Conservation (phyloP, 208 protist genomes). For the Trypanosoma grayi region DNA sequence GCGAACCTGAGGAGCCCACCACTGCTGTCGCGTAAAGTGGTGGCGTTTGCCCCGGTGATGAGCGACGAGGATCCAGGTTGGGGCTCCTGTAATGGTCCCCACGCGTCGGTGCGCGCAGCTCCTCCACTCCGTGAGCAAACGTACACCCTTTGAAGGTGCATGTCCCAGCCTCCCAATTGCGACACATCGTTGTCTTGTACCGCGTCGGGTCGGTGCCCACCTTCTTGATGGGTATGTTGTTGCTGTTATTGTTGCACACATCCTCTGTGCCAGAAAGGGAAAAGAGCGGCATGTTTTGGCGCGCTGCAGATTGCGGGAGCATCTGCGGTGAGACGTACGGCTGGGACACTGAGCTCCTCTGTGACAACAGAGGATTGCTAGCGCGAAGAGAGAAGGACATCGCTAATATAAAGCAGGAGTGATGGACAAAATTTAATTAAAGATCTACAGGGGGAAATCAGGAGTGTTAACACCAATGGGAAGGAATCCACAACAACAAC, state of each 20-base stretch:
- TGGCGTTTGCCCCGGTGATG: constrained; percentile 36
- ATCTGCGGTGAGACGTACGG: constrained; percentile 40
- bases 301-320: constrained; percentile 16
- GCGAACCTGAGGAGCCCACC: constrained; percentile 15
- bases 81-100: constrained; percentile 38
- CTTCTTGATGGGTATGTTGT: constrained; percentile 28
- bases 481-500: background rate
- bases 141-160: constrained; percentile 77
- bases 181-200: constrained; percentile 87
- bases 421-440: background rate
- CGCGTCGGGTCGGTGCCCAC: constrained; percentile 67
- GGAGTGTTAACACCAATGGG: background rate
- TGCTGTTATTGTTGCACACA: constrained; percentile 22
- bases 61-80: constrained; percentile 29
- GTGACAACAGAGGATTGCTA: constrained; percentile 39
- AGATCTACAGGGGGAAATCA: background rate
- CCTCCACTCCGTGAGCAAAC: constrained; percentile 82
- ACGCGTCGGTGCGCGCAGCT: constrained; percentile 56
- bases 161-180: constrained; percentile 72
- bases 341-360: constrained; percentile 44
- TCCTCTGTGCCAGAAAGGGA: constrained; percentile 36
- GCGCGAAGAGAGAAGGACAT: constrained; percentile 78
- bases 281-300: constrained; percentile 36
- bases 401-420: background rate
- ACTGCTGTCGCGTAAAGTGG: constrained; percentile 21